Base-by-base conservation (phyloP, 2,329 filamentous ascomycete species). In the Teratosphaeria viscida region DNA sequence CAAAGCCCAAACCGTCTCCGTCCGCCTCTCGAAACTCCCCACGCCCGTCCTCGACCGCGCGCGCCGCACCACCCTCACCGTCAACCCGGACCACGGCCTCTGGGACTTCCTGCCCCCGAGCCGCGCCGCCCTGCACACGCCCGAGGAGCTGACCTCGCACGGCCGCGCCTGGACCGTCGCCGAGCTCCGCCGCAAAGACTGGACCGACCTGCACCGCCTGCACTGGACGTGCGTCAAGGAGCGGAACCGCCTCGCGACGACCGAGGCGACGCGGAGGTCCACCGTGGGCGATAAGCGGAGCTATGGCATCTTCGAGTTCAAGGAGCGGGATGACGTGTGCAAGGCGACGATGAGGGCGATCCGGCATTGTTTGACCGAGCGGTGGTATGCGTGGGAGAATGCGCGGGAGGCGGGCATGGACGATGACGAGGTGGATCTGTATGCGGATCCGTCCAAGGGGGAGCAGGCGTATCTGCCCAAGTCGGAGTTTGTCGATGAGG, bases 201-300 rank as follows among this genome's bases (percentile, higher is more conserved):
- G 91, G 89, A 90, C 96, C 62, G 92, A 97, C 73, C 77, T 99
- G 68, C 92, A 97, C 75, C 79, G 81, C 62, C 80, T 99, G 70
- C 99, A 92, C 91, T 99, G 92, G 90, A 83, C 91, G 59, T 97
- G 94, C 73, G 82, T 88, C 61, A 91, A 89, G 77, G 94, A 99
- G 78, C 81, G 89, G 68, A 99, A 99, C 76, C 84, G 89, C 66
- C 84, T 97, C 67, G 81, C 85, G n/a, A 97, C 95, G 34, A 85
- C 11, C 43, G 80, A 80, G 57, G 74, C 80, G 60, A 90, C 95
- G 78, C 81, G 89, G 67, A 71, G 78, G 34, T 82, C 87, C 66
- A 71, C 88, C 59, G 79, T 86, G 64, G 80, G 89, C 55, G 85
- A 87, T 32, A 27, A n/a, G 5, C 59, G 62, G n/a, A 65, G 69